Evolutionary conservation across 352 stramenopile genomes (phyloP).

Genomic region (Phytophthora nicotianae): DNA sequence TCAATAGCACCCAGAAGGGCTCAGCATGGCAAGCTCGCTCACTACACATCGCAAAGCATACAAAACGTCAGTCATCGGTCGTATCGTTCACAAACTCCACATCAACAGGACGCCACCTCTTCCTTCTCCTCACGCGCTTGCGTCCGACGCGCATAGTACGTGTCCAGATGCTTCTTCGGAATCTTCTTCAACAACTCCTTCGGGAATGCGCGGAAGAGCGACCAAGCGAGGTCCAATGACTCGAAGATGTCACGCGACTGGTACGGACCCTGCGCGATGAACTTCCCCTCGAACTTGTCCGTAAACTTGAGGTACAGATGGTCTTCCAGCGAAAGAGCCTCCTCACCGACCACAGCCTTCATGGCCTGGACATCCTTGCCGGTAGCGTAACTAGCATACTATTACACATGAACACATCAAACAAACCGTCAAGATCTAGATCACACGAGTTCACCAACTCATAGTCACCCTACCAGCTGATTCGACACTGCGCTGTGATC

Average conservation of each 20-base stretch:
- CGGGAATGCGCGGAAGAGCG: constrained; percentile 98
- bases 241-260: constrained; percentile 98
- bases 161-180: constrained; percentile 98
- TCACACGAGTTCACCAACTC: not conserved
- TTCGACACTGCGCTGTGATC: constrained; percentile 99
- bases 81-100: not conserved
- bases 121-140: constrained; percentile 89
- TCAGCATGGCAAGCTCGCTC: constrained; percentile 10
- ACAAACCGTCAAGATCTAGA: constrained; percentile 7
- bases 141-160: constrained; percentile 95
- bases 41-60: constrained; percentile 17
- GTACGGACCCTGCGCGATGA: constrained; percentile 97
- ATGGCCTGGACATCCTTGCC: constrained; percentile 99
- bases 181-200: constrained; percentile 99
- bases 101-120: constrained; percentile 48
- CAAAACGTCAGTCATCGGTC: constrained; percentile 12
- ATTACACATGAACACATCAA: constrained; percentile 11
- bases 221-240: constrained; percentile 98
- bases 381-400: constrained; percentile 88
- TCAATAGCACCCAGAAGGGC: constrained; percentile 8
- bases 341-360: constrained; percentile 99
- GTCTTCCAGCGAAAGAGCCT: constrained; percentile 99
- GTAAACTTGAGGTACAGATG: constrained; percentile 99
- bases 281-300: constrained; percentile 99
- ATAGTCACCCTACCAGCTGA: constrained; percentile 92